Evolutionary conservation across 2,329 filamentous ascomycete genomes (phyloP).

Genomic region (Arthrobotrys pseudoclavata): DNA sequence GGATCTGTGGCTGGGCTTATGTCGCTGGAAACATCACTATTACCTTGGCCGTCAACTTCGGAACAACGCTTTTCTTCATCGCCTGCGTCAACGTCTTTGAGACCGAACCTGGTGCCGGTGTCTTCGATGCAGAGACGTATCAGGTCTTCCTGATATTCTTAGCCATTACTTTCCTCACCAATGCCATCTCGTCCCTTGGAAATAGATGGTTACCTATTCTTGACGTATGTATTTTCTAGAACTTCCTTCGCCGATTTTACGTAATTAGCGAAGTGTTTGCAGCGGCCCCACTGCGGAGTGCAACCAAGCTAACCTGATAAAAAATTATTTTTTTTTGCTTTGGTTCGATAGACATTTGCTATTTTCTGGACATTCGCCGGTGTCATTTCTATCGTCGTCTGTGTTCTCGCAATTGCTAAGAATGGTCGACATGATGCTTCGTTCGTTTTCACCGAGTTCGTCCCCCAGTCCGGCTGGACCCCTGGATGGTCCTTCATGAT

Average conservation of each 20-base stretch:
- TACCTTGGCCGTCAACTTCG: constrained; percentile 85
- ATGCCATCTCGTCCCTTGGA: constrained; percentile 70
- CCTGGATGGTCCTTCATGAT: constrained; percentile 81
- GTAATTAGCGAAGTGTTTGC: constrained; percentile 49
- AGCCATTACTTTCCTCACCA: constrained; percentile 69
- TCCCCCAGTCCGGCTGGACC: constrained; percentile 77
- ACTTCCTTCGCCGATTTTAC: constrained; percentile 44
- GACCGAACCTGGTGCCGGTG: constrained; percentile 67
- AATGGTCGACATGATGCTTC: constrained; percentile 74
- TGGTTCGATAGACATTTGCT: constrained; percentile 73
- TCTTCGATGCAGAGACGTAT: constrained; percentile 68
- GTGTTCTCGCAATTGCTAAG: constrained; percentile 76
- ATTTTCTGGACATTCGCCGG: constrained; percentile 82
- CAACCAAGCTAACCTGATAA: constrained; percentile 37
- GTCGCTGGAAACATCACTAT: constrained; percentile 85
- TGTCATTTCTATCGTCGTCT: constrained; percentile 75
- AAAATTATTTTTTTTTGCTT: constrained; percentile 47
- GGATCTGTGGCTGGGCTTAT: constrained; percentile 82
- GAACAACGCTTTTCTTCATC: constrained; percentile 72
- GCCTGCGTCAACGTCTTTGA: constrained; percentile 73
- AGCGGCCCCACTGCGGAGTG: constrained; percentile 42
- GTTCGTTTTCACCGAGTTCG: constrained; percentile 78
- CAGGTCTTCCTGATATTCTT: constrained; percentile 70
- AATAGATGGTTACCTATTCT: constrained; percentile 73
- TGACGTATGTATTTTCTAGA: constrained; percentile 72